phyloP scores from a whole-genome alignment of 1,284 basidiomycete genomes.

The Fomitiporia mediterranea region DNA sequence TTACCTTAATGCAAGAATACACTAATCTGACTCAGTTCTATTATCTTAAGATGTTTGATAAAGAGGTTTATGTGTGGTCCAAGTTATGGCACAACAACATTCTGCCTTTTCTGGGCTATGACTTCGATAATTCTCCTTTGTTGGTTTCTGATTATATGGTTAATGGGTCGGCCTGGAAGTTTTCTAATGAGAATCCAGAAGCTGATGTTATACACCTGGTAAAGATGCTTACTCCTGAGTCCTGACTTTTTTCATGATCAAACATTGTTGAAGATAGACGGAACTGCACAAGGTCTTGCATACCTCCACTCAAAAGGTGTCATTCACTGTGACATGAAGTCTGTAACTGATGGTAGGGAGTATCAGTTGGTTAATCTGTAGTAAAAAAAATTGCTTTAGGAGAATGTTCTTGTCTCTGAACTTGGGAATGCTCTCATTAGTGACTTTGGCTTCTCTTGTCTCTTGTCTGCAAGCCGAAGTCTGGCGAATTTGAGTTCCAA shows the following conservation, averaged over 20 bases:
- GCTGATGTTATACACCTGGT: too few relatives aligned
- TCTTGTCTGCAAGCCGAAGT: background rate
- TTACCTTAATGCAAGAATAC: too few relatives aligned
- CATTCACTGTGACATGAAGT: slow-evolving; percentile 12
- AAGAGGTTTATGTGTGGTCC: too few relatives aligned
- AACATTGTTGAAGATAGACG: background rate
- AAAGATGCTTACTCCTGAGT: too few relatives aligned
- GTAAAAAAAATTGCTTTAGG: background rate
- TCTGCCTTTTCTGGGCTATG: too few relatives aligned
- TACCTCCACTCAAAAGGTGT: slow-evolving; percentile 10
- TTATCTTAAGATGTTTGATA: too few relatives aligned
- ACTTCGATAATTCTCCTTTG: too few relatives aligned
- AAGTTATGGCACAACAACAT: too few relatives aligned
- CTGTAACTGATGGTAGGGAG: background rate
- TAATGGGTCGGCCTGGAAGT: background rate
- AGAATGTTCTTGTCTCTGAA: slow-evolving; percentile 2
- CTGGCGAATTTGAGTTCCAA: background rate
- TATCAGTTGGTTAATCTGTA: too few relatives aligned
- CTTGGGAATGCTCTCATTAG: background rate
- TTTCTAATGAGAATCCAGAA: background rate
- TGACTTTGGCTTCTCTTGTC: slow-evolving; percentile 11
- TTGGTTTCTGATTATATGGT: too few relatives aligned
- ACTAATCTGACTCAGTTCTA: too few relatives aligned
- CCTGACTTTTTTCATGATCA: too few relatives aligned
- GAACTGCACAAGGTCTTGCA: slow-evolving; percentile 4